Percentiles rank a stretch among this genome's conserved stretches.
Conservation (phyloP, 2,329 filamentous ascomycete species). For the Penicillium rolfsii region DNA sequence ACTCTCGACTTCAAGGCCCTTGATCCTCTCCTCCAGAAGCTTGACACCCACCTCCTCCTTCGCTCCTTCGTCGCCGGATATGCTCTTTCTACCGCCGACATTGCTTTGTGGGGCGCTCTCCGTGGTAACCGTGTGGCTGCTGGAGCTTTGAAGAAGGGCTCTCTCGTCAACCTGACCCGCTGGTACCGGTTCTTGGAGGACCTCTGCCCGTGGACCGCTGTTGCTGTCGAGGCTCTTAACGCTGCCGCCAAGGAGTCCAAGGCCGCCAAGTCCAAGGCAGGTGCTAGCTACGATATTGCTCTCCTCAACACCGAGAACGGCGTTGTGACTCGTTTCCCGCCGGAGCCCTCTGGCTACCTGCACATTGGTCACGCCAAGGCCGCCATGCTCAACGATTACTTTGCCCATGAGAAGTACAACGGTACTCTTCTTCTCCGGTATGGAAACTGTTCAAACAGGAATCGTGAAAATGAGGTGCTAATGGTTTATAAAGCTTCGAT, state of each 20-base stretch:
- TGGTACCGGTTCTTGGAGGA: conserved; percentile 90
- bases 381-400: conserved; percentile 92
- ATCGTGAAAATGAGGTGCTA: not conserved
- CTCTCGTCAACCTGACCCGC: conserved; percentile 74
- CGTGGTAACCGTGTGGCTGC: conserved; percentile 83
- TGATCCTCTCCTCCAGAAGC: conserved; percentile 71
- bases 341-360: conserved; percentile 92
- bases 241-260: conserved; percentile 71
- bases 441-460: not conserved
- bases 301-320: conserved; percentile 83
- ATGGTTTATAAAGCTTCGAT: conserved; percentile 63
- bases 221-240: conserved; percentile 70
- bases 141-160: conserved; percentile 76
- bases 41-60: conserved; percentile 85
- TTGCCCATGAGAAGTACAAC: conserved; percentile 89
- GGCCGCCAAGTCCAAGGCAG: conserved; percentile 70
- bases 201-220: conserved; percentile 73
- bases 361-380: conserved; percentile 97
- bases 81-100: conserved; percentile 73
- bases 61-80: conserved; percentile 86
- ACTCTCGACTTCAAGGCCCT: conserved; percentile 78
- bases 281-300: conserved; percentile 86
- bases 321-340: conserved; percentile 89
- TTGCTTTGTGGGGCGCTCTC: conserved; percentile 80
- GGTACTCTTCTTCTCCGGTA: conserved; percentile 81